Conservation (phyloP, 345 rosid species). For the Clarkia xantiana region DNA sequence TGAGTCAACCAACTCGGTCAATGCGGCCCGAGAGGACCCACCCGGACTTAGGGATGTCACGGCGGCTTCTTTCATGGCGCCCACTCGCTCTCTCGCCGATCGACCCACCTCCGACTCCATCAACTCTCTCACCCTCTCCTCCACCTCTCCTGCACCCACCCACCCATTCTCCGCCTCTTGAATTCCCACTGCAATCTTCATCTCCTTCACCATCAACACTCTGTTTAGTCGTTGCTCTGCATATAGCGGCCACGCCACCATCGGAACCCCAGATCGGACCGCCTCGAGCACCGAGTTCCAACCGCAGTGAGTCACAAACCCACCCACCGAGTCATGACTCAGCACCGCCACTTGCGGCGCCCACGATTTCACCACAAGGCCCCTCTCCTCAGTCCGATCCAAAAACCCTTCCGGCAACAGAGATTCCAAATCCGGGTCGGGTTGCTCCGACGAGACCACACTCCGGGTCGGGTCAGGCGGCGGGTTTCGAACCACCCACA, state of each 20-base stretch:
- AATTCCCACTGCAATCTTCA: conserved; percentile 16
- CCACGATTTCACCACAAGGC: conserved; percentile 41
- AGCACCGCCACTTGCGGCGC: conserved; percentile 45
- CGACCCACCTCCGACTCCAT: conserved; percentile 18
- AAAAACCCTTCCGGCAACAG: conserved; percentile 28
- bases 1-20: conserved; percentile 8
- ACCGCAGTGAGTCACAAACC: conserved; percentile 61
- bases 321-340: conserved; percentile 35
- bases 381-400: conserved; percentile 24
- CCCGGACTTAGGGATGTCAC: conserved; percentile 6
- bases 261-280: conserved; percentile 32
- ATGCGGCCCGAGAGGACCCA: conserved; percentile 13
- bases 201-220: conserved; percentile 19
- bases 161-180: conserved; percentile 13
- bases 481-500: conserved; percentile 37
- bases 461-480: conserved; percentile 4
- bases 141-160: conserved; percentile 22
- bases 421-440: conserved; percentile 9
- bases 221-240: conserved; percentile 30
- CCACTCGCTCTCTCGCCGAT: conserved; percentile 9
- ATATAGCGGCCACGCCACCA: conserved; percentile 45
- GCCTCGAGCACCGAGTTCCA: conserved; percentile 62
- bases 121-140: conserved; percentile 18
- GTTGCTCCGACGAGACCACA: background rate
- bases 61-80: conserved; percentile 9